phyloP scores from a whole-genome alignment of 139 green algal genomes.

The Klebsormidium nitens region DNA sequence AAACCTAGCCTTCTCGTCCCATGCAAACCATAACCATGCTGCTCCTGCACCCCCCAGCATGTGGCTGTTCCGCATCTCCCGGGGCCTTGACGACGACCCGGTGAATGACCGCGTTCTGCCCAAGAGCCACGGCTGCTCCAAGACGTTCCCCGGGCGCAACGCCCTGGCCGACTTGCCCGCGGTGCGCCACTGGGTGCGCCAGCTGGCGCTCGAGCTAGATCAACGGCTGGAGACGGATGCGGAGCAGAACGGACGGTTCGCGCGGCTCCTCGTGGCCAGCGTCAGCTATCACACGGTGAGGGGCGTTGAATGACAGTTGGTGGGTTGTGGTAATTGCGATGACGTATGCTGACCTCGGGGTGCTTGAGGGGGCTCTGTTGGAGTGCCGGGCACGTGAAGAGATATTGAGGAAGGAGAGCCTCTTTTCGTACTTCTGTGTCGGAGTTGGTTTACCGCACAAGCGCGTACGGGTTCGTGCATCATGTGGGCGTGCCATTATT shows the following conservation, averaged over 20 bases:
- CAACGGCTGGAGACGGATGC: slow-evolving; percentile 56
- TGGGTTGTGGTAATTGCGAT: too few species aligned
- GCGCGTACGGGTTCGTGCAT: too few species aligned
- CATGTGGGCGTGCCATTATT: too few species aligned
- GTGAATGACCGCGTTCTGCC: slow-evolving; percentile 62
- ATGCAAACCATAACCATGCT: background rate
- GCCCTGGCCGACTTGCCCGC: slow-evolving; percentile 37
- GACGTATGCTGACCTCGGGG: too few species aligned
- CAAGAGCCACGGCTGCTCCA: slow-evolving; percentile 65
- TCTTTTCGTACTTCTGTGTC: too few species aligned
- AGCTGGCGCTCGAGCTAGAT: slow-evolving; percentile 61
- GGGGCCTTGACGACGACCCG: slow-evolving; percentile 59
- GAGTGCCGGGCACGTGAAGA: too few species aligned
- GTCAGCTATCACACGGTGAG: slow-evolving; percentile 12
- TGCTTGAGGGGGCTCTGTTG: too few species aligned
- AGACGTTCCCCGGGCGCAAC: slow-evolving; percentile 64
- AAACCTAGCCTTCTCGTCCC: background rate
- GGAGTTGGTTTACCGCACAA: too few species aligned
- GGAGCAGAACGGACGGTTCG: background rate
- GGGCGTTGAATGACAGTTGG: too few species aligned
- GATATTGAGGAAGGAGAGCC: too few species aligned
- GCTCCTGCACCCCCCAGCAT: background rate
- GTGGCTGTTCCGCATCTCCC: slow-evolving; percentile 49
- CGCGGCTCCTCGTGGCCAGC: slow-evolving; percentile 3
- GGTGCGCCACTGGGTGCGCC: slow-evolving; percentile 52